Evolutionary conservation across 805 yeast species (phyloP), one percentile per base, ranked within the genome.

Genomic region (Sugiyamaella floridensis): DNA sequence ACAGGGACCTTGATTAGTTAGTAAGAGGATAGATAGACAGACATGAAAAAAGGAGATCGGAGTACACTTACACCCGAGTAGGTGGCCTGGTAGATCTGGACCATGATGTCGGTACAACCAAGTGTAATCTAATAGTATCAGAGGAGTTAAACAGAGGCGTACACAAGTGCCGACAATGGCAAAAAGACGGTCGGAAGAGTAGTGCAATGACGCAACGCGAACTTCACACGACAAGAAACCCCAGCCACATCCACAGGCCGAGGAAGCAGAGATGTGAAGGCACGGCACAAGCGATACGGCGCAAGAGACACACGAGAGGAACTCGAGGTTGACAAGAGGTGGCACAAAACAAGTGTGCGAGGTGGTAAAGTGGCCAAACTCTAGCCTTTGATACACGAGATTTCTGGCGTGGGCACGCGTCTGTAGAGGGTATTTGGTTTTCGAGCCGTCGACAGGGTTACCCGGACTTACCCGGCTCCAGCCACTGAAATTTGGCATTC

Each of bases 1-100:
- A 73, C 77, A 18, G 74, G 72, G 43, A 72, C 75, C 69, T 66
- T 66, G 34, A n/a, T 40, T 4, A 32, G 44, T 42, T 20, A 42
- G 44, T 20, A 42, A 41, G 26, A 3, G 3, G 26, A 22, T 22
- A 22, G 26, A 22, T 22, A 22, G 26, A 22, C 6, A 42, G 14
- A 12, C 12, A 18, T 10, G 43, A 7, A 20, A 11, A 11, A 8
- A 14, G 22, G n/a, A 16, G 20, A 42, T 18, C 32, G 26, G 26
- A 16, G 20, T 8, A 16, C 40, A 59, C 63, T 42, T 57, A 67
- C 72, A 34, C 73, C 72, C 34, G 77, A 72, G 59, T 74, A 74
- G 45, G 72, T 71, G 43, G 77, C 77, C 54, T 67, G 66, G 59
- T 68, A 74, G 28, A 72, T 68, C 53, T 58, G 65, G 28, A 48